phyloP scores from a whole-genome alignment of 257 asterid species.

The Lycium ferocissimum region DNA sequence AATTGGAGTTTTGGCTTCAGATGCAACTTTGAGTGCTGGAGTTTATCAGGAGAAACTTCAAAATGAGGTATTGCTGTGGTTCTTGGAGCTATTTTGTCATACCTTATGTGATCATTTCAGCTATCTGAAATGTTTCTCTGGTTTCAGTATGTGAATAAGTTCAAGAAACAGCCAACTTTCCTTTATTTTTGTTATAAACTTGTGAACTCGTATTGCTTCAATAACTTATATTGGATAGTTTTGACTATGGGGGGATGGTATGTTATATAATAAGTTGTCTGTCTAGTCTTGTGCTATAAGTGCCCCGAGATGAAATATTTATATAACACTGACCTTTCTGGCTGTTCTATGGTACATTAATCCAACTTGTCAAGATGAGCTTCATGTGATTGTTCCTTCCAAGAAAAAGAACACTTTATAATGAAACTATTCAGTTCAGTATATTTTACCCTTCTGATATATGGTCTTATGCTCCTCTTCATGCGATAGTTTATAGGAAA shows the following conservation, averaged over 20 bases:
- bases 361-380: neutral
- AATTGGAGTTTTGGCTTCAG: constrained; percentile 63
- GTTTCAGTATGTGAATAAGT: neutral
- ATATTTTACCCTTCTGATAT: neutral
- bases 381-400: neutral
- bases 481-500: neutral
- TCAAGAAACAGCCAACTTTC: neutral
- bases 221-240: neutral
- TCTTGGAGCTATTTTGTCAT: neutral
- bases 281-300: neutral
- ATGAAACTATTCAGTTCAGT: neutral
- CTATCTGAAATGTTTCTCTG: neutral
- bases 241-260: neutral
- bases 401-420: neutral
- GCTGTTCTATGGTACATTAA: neutral
- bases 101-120: constrained; percentile 11
- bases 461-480: neutral
- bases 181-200: neutral
- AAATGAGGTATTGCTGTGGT: constrained; percentile 51
- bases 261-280: neutral
- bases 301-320: neutral
- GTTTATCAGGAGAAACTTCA: constrained; percentile 71
- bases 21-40: constrained; percentile 46
- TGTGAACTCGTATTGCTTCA: neutral
- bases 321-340: neutral